Conservation (phyloP, 2,329 filamentous ascomycete species). For the Xylogone sp. region DNA sequence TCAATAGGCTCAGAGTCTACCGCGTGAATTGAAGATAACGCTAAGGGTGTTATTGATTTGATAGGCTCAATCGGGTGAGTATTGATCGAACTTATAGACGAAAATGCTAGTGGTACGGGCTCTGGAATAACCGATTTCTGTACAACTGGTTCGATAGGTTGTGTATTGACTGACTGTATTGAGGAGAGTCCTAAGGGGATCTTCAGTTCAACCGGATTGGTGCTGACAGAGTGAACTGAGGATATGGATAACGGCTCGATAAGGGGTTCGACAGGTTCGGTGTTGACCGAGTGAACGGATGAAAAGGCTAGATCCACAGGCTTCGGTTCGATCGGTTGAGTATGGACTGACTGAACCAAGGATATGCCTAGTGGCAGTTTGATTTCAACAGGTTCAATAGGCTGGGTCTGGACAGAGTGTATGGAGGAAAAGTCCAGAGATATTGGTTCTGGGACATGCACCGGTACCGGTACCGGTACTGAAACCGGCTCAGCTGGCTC, state of each 20-base stretch:
- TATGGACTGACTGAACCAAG: conserved; percentile 1
- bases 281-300: conserved; percentile 13
- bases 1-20: conserved; percentile 25
- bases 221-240: conserved; percentile 15
- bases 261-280: conserved; percentile 5
- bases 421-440: neutral
- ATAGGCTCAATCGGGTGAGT: neutral
- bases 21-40: neutral
- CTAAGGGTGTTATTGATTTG: neutral
- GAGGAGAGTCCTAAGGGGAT: no score
- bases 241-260: neutral
- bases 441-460: conserved; percentile 24
- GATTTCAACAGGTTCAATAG: neutral
- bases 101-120: conserved; percentile 3
- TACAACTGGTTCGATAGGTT: neutral
- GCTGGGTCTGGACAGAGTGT: neutral
- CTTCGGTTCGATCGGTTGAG: neutral
- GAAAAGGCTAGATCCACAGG: conserved; percentile 24
- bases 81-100: conserved; percentile 1
- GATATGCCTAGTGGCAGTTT: conserved; percentile 4
- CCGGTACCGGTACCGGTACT: conserved; percentile 4
- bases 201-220: conserved; percentile 23
- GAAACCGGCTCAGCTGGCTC: neutral
- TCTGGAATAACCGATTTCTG: neutral
- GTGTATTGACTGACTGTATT: neutral